These are phyloP conservation scores for Graphiopsis chlorocephala DNA, from an alignment of 2,329 filamentous ascomycete species.

Conservation along the genomic window DNA sequence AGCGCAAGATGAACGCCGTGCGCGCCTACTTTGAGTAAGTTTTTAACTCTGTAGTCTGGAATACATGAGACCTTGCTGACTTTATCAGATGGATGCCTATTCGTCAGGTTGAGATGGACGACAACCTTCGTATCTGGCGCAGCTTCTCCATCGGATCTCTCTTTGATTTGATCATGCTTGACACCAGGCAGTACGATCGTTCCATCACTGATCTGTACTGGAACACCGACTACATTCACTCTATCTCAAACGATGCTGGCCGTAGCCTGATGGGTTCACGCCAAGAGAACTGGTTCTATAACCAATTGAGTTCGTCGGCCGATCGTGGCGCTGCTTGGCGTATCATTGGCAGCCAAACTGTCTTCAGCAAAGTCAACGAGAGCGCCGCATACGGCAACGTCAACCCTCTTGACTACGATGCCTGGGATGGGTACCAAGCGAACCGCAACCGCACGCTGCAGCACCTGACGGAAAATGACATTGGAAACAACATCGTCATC, in stretches of 20 bases:
- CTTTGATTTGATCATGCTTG: constrained; percentile 66
- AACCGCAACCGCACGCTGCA: constrained; percentile 70
- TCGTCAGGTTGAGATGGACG: constrained; percentile 64
- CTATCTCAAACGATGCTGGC: constrained; percentile 64
- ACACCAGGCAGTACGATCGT: constrained; percentile 67
- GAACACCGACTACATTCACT: constrained; percentile 33
- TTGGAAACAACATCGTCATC: constrained; percentile 70
- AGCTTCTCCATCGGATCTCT: constrained; percentile 64
- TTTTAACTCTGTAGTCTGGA: background rate
- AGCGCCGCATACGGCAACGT: constrained; percentile 44
- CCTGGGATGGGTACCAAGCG: constrained; percentile 64
- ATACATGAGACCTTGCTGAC: background rate
- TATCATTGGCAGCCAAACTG: constrained; percentile 67
- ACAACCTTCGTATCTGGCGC: constrained; percentile 67
- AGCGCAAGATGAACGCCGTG: constrained; percentile 65
- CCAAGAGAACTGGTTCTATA: constrained; percentile 75
- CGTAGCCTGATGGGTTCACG: constrained; percentile 68
- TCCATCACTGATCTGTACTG: constrained; percentile 57
- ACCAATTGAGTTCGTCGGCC: constrained; percentile 42
- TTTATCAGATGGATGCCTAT: constrained; percentile 48
- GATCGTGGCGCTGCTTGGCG: constrained; percentile 67
- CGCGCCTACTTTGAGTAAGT: constrained; percentile 1
- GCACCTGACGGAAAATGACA: constrained; percentile 64
- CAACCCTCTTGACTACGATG: constrained; percentile 54
- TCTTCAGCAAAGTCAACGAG: constrained; percentile 61